Base-by-base conservation (phyloP, 768 basidiomycete genomes). In the Dentipellis fragilis region DNA sequence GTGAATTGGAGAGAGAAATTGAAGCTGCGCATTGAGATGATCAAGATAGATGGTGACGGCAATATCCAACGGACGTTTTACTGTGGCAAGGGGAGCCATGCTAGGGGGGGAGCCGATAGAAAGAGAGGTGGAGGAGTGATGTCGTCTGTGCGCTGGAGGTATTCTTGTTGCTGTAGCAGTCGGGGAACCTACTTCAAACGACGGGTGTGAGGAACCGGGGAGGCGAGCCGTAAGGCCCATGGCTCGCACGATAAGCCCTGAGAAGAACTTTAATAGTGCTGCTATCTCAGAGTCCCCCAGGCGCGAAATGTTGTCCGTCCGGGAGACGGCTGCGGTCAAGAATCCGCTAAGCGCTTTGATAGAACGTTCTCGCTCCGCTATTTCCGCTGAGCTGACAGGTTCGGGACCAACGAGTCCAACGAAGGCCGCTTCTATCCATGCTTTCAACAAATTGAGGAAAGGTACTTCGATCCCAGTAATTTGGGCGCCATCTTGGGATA, bases 361-460 rank as follows among this genome's bases (percentile, higher is more conserved):
- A 59, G 80, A 80, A 16, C 81, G 80, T 60, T 89, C 85, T 37
- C 82, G 72, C 61, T 89, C 85, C 4, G 69, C 64, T 46, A 74
- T 69, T 47, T 57, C 74, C 67, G 58, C 75, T 68, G 29, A 29
- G 29, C 29, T 68, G 53, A n/a, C 64, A 65, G 36, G 69, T 61
- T 52, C 66, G 57, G 50, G 69, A 63, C 54, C 74, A 54, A 61
- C 55, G 10, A 68, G 60, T 6, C 77, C 79, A 11, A 80, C 77
- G 56, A 86, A 87, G 9, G 83, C 84, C 14, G 76, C 77, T 50
- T 78, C 72, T 36, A 87, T 83, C 86, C 87, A 91, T 8, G 72
- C 65, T 59, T 79, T 78, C 45, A 89, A 70, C 49, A 84, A 66
- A 40, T 73, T 69, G 22, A 88, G 68, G 36, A 89, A 64, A 38